Percentiles rank a stretch among this genome's conserved stretches.
Evolutionary conservation across 202 grass and related monocot species (phyloP).

Genomic region (Dendrocalamus latiflorus): DNA sequence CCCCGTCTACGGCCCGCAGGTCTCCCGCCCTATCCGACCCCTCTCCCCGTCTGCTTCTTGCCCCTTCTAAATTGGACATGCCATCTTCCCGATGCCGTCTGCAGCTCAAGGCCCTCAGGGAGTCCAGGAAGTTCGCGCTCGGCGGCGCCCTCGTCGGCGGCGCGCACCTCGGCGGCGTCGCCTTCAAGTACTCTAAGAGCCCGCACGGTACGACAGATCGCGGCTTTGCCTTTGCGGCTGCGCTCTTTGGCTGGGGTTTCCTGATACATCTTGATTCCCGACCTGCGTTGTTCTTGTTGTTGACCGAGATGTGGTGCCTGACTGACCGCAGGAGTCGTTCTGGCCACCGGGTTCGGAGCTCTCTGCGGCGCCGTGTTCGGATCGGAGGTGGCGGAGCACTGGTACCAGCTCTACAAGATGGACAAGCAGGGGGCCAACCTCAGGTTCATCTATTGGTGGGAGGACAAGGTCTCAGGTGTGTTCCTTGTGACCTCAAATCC

Average conservation of each 20-base stretch:
- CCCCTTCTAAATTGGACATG: neutral
- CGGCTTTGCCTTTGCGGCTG: neutral
- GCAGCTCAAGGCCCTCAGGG: slow-evolving; percentile 74
- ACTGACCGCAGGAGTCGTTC: slow-evolving; percentile 50
- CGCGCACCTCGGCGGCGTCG: slow-evolving; percentile 72
- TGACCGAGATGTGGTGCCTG: neutral
- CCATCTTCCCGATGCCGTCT: neutral
- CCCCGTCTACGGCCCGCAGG: slow-evolving; percentile 89
- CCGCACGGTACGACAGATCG: slow-evolving; percentile 61
- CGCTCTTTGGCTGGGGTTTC: neutral
- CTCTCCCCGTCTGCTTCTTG: neutral
- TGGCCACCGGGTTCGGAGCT: slow-evolving; percentile 78
- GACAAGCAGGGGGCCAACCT: slow-evolving; percentile 88
- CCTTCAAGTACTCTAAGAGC: slow-evolving; percentile 83
- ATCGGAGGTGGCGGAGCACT: slow-evolving; percentile 88
- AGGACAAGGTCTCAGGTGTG: slow-evolving; percentile 91
- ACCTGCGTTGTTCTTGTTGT: neutral
- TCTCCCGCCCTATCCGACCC: neutral
- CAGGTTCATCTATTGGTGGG: slow-evolving; percentile 99
- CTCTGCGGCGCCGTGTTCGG: slow-evolving; percentile 71
- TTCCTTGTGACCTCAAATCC: neutral
- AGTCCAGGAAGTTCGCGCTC: slow-evolving; percentile 79
- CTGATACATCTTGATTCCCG: neutral
- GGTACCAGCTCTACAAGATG: slow-evolving; percentile 84
- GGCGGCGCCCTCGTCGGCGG: slow-evolving; percentile 58